These are phyloP conservation scores for Chenopodium quinoa DNA, from an alignment of 148 eudicot genomes.

Conservation along the genomic window DNA sequence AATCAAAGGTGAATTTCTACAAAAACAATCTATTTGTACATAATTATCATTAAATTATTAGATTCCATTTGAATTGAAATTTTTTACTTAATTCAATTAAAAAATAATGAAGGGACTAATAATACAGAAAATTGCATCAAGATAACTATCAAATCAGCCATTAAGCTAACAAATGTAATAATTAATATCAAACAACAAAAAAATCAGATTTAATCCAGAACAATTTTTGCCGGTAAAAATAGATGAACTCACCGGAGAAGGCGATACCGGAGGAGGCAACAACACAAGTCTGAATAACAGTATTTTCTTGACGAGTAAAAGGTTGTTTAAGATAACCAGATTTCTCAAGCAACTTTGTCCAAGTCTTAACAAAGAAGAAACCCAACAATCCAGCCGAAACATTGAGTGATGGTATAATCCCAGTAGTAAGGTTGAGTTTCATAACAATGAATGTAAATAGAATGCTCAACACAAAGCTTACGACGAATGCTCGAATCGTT, in stretches of 20 bases:
- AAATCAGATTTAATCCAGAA: not conserved
- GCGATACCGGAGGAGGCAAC: constrained; percentile 47
- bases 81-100: too few relatives aligned
- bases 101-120: too few relatives aligned
- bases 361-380: constrained; percentile 38
- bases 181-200: not conserved
- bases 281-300: constrained; percentile 46
- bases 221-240: not conserved
- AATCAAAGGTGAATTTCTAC: too few relatives aligned
- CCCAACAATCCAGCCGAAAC: constrained; percentile 43
- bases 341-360: constrained; percentile 35
- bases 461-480: constrained; percentile 33
- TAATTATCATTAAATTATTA: too few relatives aligned
- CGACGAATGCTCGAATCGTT: constrained; percentile 29
- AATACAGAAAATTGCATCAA: too few relatives aligned
- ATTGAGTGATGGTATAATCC: constrained; percentile 40
- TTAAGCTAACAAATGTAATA: too few relatives aligned
- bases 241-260: constrained; percentile 34
- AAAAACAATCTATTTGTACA: too few relatives aligned
- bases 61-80: too few relatives aligned
- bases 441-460: constrained; percentile 41
- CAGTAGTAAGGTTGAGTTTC: constrained; percentile 43
- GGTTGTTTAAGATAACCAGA: constrained; percentile 31
- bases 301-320: constrained; percentile 46
- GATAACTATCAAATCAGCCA: too few relatives aligned